Conservation (phyloP, 805 yeast genomes). For the Teunomyces funiuensis region DNA sequence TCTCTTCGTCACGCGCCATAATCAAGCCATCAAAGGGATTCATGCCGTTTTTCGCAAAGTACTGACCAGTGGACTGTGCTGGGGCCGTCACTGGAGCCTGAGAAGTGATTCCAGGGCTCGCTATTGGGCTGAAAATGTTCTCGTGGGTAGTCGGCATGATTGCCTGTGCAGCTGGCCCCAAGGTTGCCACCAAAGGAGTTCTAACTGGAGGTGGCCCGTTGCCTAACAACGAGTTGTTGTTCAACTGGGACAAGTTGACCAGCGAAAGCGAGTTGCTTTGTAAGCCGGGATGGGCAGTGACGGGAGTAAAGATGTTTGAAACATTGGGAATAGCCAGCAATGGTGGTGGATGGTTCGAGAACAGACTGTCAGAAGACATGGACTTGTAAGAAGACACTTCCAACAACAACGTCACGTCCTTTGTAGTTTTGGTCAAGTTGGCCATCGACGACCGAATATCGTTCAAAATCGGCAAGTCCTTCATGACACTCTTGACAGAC, state of each 20-base stretch:
- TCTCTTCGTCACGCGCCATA: conserved; percentile 18
- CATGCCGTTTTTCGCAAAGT: conserved; percentile 34
- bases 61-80: conserved; percentile 32
- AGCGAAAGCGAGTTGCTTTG: conserved; percentile 13
- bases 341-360: conserved; percentile 20
- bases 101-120: conserved; percentile 18
- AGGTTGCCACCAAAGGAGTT: conserved; percentile 26
- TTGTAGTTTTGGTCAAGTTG: conserved; percentile 79
- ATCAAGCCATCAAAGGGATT: conserved; percentile 42
- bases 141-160: conserved; percentile 16
- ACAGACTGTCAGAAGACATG: conserved; percentile 22
- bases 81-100: conserved; percentile 25
- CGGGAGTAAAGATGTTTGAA: conserved; percentile 33
- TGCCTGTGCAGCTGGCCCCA: conserved; percentile 29
- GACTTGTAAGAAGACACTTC: conserved; percentile 48
- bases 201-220: conserved; percentile 17
- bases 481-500: conserved; percentile 77
- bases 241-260: conserved; percentile 13
- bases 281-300: conserved; percentile 24
- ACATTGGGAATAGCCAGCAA: conserved; percentile 31
- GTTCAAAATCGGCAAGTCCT: conserved; percentile 74
- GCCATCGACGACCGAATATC: conserved; percentile 81
- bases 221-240: conserved; percentile 4
- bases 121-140: conserved; percentile 8
- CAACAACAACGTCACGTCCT: conserved; percentile 84